Base-by-base conservation (phyloP, 257 asterid species). In the Nicotiana undulata region DNA sequence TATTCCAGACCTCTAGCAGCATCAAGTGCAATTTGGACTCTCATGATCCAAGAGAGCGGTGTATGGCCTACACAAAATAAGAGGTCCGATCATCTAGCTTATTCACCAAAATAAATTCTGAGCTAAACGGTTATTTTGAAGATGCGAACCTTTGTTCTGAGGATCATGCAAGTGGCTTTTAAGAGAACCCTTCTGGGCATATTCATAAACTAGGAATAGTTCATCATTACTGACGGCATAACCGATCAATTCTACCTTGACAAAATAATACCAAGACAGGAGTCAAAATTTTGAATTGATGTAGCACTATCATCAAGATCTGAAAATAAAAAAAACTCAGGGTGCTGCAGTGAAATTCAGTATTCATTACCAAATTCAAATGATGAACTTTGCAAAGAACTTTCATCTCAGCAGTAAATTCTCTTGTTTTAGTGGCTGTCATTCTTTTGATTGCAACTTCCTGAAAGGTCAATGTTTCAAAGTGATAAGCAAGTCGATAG, bases 331-430 rank as follows among this genome's bases (percentile, higher is more conserved):
- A 40, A 29, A 58, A 58, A 32, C 49, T 22, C 53, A 13, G 49
- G 72, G 84, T 22, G 26, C 46, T 18, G 53, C 66, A 46, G 49
- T 17, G 74, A 77, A 13, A 6, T 67, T 76, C 58, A 66, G 83
- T 75, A 74, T 78, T 86, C 76, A 84, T 87, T 92, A 96, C 99
- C 99, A 96, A 83, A 87, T 96, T 96, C 24, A 96, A 83, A 80
- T 96, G 99, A 83, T 96, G 99, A 87, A 96, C 99, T 89, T 90
- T 96, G 93, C 98, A 93, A 5, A 96, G 90, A 85, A 96, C 94
- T 89, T 96, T 96, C 95, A 91, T 92, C 89, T 96, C 99, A 17
- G 96, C 95, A 89, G 85, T 89, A 84, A 94, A 94, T 72, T 96
- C 99, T 87, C 90, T 94, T 7, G 98, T 91, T 81, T 93, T 92